Evolutionary conservation across 768 basidiomycete species (phyloP).

Genomic region (Suillus weaverae): DNA sequence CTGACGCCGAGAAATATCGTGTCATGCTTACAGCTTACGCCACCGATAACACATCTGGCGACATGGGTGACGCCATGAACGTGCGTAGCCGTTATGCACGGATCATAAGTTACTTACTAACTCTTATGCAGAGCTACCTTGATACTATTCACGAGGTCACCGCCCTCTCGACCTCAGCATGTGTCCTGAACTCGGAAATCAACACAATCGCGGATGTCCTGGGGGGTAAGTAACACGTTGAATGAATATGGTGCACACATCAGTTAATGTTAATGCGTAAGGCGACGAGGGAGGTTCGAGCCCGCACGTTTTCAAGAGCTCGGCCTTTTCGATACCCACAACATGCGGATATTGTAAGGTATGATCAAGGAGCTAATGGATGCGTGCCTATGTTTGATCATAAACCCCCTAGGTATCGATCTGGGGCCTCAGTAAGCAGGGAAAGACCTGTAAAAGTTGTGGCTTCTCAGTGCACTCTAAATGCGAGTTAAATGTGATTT

Average conservation of each 20-base stretch:
- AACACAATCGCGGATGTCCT: constrained; percentile 59
- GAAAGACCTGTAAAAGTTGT: constrained; percentile 80
- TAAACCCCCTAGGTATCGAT: constrained; percentile 60
- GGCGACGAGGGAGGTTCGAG: constrained; percentile 71
- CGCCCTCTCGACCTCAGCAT: constrained; percentile 53
- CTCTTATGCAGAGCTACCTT: constrained; percentile 51
- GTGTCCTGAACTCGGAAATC: constrained; percentile 63
- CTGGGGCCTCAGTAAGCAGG: constrained; percentile 86
- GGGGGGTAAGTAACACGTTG: constrained; percentile 48
- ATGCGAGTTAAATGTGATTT: constrained; percentile 77
- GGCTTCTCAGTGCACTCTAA: constrained; percentile 79
- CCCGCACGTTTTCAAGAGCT: constrained; percentile 82
- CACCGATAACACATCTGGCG: constrained; percentile 49
- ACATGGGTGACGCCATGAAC: constrained; percentile 42
- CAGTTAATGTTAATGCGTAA: constrained; percentile 28
- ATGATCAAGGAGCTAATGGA: constrained; percentile 15
- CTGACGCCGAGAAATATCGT: constrained; percentile 53
- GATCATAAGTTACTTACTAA: constrained; percentile 7
- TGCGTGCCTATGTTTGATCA: constrained; percentile 6
- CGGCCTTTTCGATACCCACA: constrained; percentile 84
- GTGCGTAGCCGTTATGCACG: constrained; percentile 11
- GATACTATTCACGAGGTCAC: constrained; percentile 62
- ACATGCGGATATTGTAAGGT: constrained; percentile 83
- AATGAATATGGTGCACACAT: constrained; percentile 13
- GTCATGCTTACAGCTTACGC: constrained; percentile 48